These are phyloP conservation scores for Capronia americana DNA, from an alignment of 2,329 filamentous ascomycete species.

Conservation along the genomic window DNA sequence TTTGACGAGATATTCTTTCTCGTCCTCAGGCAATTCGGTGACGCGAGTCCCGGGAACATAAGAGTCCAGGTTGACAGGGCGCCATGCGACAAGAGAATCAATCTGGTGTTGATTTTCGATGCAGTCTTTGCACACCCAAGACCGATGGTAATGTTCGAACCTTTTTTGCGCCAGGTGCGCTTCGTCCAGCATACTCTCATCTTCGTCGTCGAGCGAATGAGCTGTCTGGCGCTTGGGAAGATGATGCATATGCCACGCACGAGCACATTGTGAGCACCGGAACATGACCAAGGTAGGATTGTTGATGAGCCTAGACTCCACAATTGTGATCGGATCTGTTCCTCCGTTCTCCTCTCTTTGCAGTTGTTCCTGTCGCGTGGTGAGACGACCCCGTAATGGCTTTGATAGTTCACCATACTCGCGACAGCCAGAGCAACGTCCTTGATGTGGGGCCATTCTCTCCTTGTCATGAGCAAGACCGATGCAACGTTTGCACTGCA, in stretches of 20 bases:
- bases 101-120: slow-evolving; percentile 69
- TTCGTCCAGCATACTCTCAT: slow-evolving; percentile 47
- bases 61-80: slow-evolving; percentile 66
- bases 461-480: slow-evolving; percentile 73
- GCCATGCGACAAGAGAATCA: slow-evolving; percentile 84
- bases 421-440: slow-evolving; percentile 74
- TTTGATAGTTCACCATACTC: slow-evolving; percentile 70
- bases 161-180: slow-evolving; percentile 65
- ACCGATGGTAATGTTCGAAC: slow-evolving; percentile 72
- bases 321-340: slow-evolving; percentile 73
- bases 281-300: slow-evolving; percentile 80
- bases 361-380: slow-evolving; percentile 81
- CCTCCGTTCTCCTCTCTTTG: slow-evolving; percentile 79
- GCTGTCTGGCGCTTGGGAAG: slow-evolving; percentile 60
- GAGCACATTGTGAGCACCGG: slow-evolving; percentile 76
- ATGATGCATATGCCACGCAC: slow-evolving; percentile 85
- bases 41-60: slow-evolving; percentile 62
- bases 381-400: slow-evolving; percentile 75
- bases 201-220: slow-evolving; percentile 43
- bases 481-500: slow-evolving; percentile 89
- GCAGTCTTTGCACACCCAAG: slow-evolving; percentile 85
- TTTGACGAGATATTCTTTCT: slow-evolving; percentile 92
- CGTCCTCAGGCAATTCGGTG: slow-evolving; percentile 69
- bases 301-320: slow-evolving; percentile 71
- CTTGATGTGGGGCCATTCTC: slow-evolving; percentile 69